These are phyloP conservation scores for Umbilicus rupestris DNA, from an alignment of 164 flowering plant genomes.

Conservation along the genomic window DNA sequence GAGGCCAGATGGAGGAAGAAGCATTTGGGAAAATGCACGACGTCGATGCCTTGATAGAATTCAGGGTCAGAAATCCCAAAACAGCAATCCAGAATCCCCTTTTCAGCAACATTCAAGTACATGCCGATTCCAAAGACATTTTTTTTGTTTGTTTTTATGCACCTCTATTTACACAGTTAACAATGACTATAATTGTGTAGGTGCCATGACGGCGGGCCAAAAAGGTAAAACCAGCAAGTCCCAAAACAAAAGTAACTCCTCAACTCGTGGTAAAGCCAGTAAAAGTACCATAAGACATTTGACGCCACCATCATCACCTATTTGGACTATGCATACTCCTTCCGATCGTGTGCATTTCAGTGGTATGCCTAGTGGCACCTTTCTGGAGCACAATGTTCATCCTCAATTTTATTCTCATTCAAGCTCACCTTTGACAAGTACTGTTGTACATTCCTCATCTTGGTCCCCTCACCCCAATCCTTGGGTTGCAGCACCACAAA, in stretches of 20 bases:
- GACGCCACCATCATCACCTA: slow-evolving; percentile 67
- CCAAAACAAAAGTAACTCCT: slow-evolving; percentile 31
- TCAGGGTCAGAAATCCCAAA: slow-evolving; percentile 41
- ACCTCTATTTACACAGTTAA: not conserved
- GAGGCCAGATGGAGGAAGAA: slow-evolving; percentile 67
- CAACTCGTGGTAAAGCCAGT: slow-evolving; percentile 39
- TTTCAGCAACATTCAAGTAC: slow-evolving; percentile 47
- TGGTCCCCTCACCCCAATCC: slow-evolving; percentile 28
- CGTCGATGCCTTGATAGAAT: slow-evolving; percentile 47
- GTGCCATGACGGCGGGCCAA: slow-evolving; percentile 25
- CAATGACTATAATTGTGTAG: not conserved
- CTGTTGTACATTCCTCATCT: slow-evolving; percentile 18
- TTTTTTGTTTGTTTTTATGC: not conserved
- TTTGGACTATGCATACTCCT: slow-evolving; percentile 70
- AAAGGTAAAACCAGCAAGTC: slow-evolving; percentile 23
- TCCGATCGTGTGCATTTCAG: slow-evolving; percentile 38
- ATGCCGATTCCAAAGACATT: not conserved
- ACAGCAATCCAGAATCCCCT: slow-evolving; percentile 42
- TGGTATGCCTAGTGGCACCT: slow-evolving; percentile 31
- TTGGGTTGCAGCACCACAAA: not conserved
- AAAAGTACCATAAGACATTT: slow-evolving; percentile 38
- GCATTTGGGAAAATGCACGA: slow-evolving; percentile 73
- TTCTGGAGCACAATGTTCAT: slow-evolving; percentile 50
- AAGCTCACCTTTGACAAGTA: slow-evolving; percentile 40
- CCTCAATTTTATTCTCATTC: slow-evolving; percentile 42